Percentiles rank a stretch among this genome's conserved stretches.
phyloP scores from a whole-genome alignment of 805 yeast genomes.

The Hanseniaspora lachancei region DNA sequence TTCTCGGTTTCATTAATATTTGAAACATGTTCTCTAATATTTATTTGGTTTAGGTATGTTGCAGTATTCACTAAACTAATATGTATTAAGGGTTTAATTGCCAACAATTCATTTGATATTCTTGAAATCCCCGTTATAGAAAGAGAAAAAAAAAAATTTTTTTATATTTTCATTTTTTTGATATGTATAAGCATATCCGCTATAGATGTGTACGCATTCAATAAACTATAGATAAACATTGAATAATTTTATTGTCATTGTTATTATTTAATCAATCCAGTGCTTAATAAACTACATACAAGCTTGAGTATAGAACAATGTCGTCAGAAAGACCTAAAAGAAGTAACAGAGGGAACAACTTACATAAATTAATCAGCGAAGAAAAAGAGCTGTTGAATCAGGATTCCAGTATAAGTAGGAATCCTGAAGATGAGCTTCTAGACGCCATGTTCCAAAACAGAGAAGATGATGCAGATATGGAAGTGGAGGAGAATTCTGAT shows the following conservation, averaged over 20 bases:
- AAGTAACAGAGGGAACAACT: constrained; percentile 79
- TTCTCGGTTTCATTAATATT: not conserved
- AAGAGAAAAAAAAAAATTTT: too few relatives aligned
- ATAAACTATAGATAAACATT: not conserved
- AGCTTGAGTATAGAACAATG: not conserved
- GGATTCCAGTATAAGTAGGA: not conserved
- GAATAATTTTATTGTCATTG: too few relatives aligned
- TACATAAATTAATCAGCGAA: constrained; percentile 57
- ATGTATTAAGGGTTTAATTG: too few relatives aligned
- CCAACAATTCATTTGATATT: too few relatives aligned
- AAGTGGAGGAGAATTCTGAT: constrained; percentile 27
- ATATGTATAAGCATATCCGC: not conserved
- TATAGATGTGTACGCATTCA: not conserved
- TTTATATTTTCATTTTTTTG: too few relatives aligned
- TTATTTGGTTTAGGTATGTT: not conserved
- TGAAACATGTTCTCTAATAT: not conserved
- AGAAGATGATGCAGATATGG: constrained; percentile 33
- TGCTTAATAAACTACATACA: too few relatives aligned
- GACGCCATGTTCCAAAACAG: constrained; percentile 52
- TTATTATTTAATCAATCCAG: too few relatives aligned
- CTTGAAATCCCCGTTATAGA: too few relatives aligned
- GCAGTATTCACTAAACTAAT: not conserved
- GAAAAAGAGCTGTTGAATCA: constrained; percentile 31
- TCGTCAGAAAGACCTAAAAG: constrained; percentile 44
- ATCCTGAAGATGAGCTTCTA: constrained; percentile 59